Evolutionary conservation across 1,284 basidiomycete genomes (phyloP).

Genomic region (Irpex lacteus): DNA sequence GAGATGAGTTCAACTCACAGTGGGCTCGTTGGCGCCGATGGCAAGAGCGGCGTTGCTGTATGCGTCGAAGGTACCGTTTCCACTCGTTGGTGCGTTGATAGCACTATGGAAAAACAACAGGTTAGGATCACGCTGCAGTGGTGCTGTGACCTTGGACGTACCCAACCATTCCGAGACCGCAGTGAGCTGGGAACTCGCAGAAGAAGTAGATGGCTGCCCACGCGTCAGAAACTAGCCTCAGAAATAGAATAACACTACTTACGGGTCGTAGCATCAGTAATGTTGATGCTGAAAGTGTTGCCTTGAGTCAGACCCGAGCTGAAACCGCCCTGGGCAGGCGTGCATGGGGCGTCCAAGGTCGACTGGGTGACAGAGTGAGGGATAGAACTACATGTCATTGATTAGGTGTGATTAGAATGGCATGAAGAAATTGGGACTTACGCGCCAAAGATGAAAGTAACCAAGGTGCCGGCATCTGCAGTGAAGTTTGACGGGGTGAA

Average conservation of each 20-base stretch:
- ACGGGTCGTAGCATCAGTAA: slow-evolving; percentile 50
- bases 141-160: slow-evolving; percentile 14
- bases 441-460: slow-evolving; percentile 55
- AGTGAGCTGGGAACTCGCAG: slow-evolving; percentile 56
- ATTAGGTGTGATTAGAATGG: not conserved
- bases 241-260: not conserved
- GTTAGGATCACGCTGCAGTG: no score
- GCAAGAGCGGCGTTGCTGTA: slow-evolving; percentile 46
- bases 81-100: slow-evolving; percentile 59
- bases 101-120: slow-evolving; percentile 25
- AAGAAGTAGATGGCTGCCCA: slow-evolving; percentile 60
- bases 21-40: slow-evolving; percentile 36
- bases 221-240: slow-evolving; percentile 3
- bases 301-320: slow-evolving; percentile 21
- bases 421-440: slow-evolving; percentile 29
- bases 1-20: slow-evolving; percentile 27
- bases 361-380: slow-evolving; percentile 56
- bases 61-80: slow-evolving; percentile 46
- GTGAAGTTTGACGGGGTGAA: slow-evolving; percentile 46
- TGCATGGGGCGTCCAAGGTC: slow-evolving; percentile 47
- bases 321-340: slow-evolving; percentile 32
- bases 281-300: slow-evolving; percentile 45
- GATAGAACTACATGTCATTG: slow-evolving; percentile 10
- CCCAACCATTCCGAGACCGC: slow-evolving; percentile 59
- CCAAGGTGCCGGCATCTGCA: slow-evolving; percentile 44